Base-by-base conservation (phyloP, 805 yeast genomes). In the Saccharomycopsis selenospora region DNA sequence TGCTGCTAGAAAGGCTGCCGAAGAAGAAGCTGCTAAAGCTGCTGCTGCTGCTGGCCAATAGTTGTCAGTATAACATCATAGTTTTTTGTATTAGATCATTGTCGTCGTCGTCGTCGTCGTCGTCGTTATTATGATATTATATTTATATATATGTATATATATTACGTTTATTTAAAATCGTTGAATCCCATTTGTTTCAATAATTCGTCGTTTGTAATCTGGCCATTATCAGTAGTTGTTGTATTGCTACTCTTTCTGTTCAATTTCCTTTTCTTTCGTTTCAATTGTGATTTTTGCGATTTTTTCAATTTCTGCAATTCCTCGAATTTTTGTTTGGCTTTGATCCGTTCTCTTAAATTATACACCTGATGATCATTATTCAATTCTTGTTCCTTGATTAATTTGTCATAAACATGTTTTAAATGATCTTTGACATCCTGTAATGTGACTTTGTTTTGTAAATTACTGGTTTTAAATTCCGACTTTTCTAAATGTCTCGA, bases 401-500 rank as follows among this genome's bases (percentile, higher is more conserved):
- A 36, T 24, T 14, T n/a, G 4, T 48, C 45, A 30, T 47, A 45
- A 7, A 50, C 47, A 4, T 14, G 17, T 25, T 50, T 28, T 4
- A 53, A 17, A 17, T 48, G 47, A 30, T 47, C 26, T 23, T 47
- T 38, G 6, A 53, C 43, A 10, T 53, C 52, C 17, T 51, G 52
- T 7, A 47, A 38, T 3, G 54, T 48, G n/a, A 53, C 43, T n/a
- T 42, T 42, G 22, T 30, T 20, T 8, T 28, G 50, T 27, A 44
- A 29, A 25, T 40, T 22, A 22, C 41, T 25, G n/a, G 43, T 46
- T 13, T 24, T 28, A 24, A 22, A 40, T 46, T 42, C 62, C 73
- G 49, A 73, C 70, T 49, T 68, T 71, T 95, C 3, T 87, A 72
- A 60, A 80, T 85, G 98, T 52, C 75, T 81, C 36, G 79, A 80